phyloP scores from a whole-genome alignment of 176 grass and related monocot genomes.

The Eleusine indica region DNA sequence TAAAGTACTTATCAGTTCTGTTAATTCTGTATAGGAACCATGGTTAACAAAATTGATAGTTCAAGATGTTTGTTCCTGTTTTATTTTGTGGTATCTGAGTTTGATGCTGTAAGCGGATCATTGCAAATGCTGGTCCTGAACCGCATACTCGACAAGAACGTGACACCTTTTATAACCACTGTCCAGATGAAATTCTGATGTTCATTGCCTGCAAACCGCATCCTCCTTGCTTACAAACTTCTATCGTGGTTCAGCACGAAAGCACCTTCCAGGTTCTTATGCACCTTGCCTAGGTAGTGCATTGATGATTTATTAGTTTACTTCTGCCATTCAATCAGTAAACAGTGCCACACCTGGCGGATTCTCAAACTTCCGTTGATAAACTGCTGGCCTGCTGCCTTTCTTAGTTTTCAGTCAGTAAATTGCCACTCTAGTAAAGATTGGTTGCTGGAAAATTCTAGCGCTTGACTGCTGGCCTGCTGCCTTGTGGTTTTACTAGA shows the following conservation, averaged over 20 bases:
- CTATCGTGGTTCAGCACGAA: constrained; percentile 63
- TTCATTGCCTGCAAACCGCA: neutral
- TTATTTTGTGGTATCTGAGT: neutral
- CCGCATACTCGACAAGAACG: neutral
- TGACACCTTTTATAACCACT: neutral
- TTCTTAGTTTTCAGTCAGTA: neutral
- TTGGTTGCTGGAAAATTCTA: neutral
- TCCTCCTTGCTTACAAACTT: no score
- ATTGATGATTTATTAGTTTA: no score
- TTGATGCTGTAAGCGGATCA: neutral
- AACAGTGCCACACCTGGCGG: no score
- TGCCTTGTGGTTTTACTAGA: neutral
- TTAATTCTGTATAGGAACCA: neutral
- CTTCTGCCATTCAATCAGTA: neutral
- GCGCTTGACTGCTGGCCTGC: neutral
- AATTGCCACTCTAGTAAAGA: neutral
- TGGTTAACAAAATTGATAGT: neutral
- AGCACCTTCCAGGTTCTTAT: constrained; percentile 79
- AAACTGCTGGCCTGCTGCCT: neutral
- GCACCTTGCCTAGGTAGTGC: constrained; percentile 45
- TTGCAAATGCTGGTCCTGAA: neutral
- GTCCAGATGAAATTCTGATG: neutral
- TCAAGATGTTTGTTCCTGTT: neutral
- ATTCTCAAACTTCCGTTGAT: no score
- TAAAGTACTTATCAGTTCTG: neutral